Conservation (phyloP, 2,329 filamentous ascomycete species). For the Alternaria tenuissima region DNA sequence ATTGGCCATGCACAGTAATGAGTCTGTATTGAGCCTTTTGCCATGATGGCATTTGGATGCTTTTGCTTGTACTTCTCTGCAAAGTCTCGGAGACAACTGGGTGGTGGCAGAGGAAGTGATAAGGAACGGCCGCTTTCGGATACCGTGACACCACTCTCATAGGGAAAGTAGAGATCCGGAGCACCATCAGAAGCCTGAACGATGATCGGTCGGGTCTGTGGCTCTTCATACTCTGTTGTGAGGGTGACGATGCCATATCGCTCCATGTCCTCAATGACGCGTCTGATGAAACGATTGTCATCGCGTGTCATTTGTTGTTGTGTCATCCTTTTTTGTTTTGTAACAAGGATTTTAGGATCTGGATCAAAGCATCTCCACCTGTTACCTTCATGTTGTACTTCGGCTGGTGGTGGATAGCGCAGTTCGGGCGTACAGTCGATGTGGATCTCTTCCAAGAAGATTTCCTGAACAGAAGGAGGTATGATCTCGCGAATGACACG, state of each 20-base stretch:
- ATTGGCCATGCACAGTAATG: conserved; percentile 47
- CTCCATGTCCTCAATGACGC: conserved; percentile 40
- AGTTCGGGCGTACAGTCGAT: conserved; percentile 17
- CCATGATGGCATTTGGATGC: conserved; percentile 32
- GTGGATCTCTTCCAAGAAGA: conserved; percentile 29
- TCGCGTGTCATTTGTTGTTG: no score
- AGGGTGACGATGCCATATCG: conserved; percentile 32
- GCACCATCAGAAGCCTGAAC: conserved; percentile 34
- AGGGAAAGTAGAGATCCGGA: conserved; percentile 35
- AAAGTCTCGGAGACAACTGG: no score
- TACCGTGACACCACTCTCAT: no score
- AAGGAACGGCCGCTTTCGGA: no score
- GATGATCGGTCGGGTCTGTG: conserved; percentile 35
- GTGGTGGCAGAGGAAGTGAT: no score
- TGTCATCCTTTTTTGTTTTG: no score
- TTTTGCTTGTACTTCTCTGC: conserved; percentile 19
- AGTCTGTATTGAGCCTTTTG: conserved; percentile 37
- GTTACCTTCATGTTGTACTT: conserved; percentile 39
- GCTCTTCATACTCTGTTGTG: conserved; percentile 22
- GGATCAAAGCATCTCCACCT: conserved; percentile 27
- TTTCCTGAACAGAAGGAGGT: conserved; percentile 32
- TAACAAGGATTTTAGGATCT: no score
- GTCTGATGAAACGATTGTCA: conserved; percentile 25
- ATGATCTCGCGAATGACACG: conserved; percentile 36
- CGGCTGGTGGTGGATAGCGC: conserved; percentile 14